These are phyloP conservation scores for Malus domestica DNA, from an alignment of 306 rosid species.

Conservation along the genomic window ASM211411v1 NC_041803.1:16159001-16159500, in stretches of 20 bases:
- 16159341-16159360: constrained; percentile 74
- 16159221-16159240: background rate
- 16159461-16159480: constrained; percentile 64
- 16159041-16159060: background rate
- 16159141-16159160: background rate
- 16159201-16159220: background rate
- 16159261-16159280: background rate
- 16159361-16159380: constrained; percentile 82
- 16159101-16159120: background rate
- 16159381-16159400: constrained; percentile 82
- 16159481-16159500: constrained; percentile 48
- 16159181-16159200: background rate
- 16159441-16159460: constrained; percentile 76
- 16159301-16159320: constrained; percentile 94
- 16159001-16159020: background rate
- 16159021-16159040: background rate
- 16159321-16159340: constrained; percentile 73
- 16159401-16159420: constrained; percentile 68
- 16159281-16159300: constrained; percentile 11
- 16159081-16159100: background rate
- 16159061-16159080: background rate
- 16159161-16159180: background rate
- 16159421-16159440: constrained; percentile 50
- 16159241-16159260: constrained; percentile 2
- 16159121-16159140: background rate